These are phyloP conservation scores for Sclerotinia nivalis DNA, from an alignment of 2,329 filamentous ascomycete species.

Conservation along the genomic window DNA sequence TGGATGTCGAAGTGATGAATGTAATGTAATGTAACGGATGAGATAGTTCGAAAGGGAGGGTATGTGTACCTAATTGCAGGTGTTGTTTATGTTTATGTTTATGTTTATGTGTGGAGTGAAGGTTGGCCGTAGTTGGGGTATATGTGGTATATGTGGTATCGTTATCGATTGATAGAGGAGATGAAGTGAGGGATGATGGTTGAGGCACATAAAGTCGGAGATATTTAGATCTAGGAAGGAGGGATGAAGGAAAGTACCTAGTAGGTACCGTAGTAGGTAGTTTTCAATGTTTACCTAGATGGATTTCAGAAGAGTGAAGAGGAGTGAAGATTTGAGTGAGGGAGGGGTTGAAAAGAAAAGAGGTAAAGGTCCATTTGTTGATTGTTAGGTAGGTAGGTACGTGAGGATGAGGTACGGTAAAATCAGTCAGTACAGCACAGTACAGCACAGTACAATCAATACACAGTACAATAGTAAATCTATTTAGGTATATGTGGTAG, in stretches of 20 bases:
- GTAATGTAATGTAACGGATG: neutral
- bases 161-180: slow-evolving; percentile 12
- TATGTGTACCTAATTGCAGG: neutral
- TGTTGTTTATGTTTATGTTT: neutral
- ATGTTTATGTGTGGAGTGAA: neutral
- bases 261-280: too few species aligned
- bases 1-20: neutral
- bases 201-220: neutral
- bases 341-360: neutral
- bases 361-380: neutral
- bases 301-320: neutral
- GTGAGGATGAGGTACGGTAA: neutral
- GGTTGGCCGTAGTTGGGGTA: neutral
- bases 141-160: slow-evolving; percentile 9
- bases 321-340: neutral
- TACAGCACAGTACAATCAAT: too few species aligned
- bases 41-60: neutral
- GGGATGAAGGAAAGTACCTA: neutral
- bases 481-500: too few species aligned
- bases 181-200: slow-evolving; percentile 1
- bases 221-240: neutral
- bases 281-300: neutral
- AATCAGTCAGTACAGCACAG: too few species aligned
- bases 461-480: too few species aligned
- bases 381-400: neutral